Conservation (phyloP, 106 monocot genomes). For the Xerophyta viscosa region DNA sequence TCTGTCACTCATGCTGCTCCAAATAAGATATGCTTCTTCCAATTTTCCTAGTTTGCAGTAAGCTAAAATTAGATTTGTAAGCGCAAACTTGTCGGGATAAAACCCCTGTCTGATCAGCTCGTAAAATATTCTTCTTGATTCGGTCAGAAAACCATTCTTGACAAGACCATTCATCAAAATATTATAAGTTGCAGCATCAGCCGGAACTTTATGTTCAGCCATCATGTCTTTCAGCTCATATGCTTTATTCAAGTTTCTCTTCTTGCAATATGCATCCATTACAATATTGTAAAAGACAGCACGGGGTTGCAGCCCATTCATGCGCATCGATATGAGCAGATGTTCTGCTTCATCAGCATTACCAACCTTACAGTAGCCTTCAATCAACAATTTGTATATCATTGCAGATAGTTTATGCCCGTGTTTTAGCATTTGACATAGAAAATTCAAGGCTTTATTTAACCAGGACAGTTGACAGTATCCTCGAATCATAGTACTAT, state of each 20-base stretch:
- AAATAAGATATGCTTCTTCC: slow-evolving; percentile 36
- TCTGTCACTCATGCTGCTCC: slow-evolving; percentile 26
- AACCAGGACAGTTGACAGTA: slow-evolving; percentile 26
- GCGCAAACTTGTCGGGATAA: slow-evolving; percentile 35
- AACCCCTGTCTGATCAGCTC: slow-evolving; percentile 34
- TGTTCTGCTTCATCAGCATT: slow-evolving; percentile 26
- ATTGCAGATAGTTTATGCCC: slow-evolving; percentile 18
- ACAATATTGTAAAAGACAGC: slow-evolving; percentile 22
- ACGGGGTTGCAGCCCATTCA: slow-evolving; percentile 30
- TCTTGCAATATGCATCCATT: slow-evolving; percentile 32
- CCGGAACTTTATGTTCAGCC: slow-evolving; percentile 20
- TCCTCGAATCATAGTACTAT: slow-evolving; percentile 30
- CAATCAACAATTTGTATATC: slow-evolving; percentile 32
- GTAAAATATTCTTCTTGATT: slow-evolving; percentile 25
- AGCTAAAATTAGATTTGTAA: slow-evolving; percentile 29
- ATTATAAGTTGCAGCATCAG: slow-evolving; percentile 46
- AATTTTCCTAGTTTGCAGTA: slow-evolving; percentile 26
- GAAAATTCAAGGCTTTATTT: slow-evolving; percentile 25
- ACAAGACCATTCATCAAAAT: slow-evolving; percentile 46
- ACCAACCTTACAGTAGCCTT: slow-evolving; percentile 15
- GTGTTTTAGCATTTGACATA: slow-evolving; percentile 36
- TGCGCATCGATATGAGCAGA: slow-evolving; percentile 21
- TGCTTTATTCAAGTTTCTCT: slow-evolving; percentile 22
- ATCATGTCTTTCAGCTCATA: slow-evolving; percentile 34
- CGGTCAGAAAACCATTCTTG: slow-evolving; percentile 26